Evolutionary conservation across 2,329 filamentous ascomycete genomes (phyloP), one percentile per base, ranked within the genome.

Genomic region (Colletotrichum australisinense): DNA sequence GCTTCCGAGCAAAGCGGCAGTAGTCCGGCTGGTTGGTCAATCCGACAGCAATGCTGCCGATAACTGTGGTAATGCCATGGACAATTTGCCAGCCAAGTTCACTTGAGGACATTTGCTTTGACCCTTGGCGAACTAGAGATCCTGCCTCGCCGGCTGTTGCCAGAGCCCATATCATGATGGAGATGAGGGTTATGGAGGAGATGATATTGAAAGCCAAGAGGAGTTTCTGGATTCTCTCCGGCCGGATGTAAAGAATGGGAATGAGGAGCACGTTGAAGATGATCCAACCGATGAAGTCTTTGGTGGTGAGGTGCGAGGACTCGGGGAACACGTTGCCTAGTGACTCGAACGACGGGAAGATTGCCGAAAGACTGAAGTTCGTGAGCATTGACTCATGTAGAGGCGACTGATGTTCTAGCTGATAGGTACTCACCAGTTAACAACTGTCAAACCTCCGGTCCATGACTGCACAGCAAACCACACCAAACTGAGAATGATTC

Each of bases 11-110:
- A 71, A 86, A 87, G 7, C 85, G 82, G 2, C 84, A 81, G 75
- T 83, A 86, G 77, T 87, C 85, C 22, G 79, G 81, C 73, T 85
- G 85, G 74, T 86, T 88, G 16, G 83, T 82, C 46, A 86, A 78
- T 4, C 85, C 85, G 4, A 84, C 83, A 6, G 84, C 83, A 63
- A 86, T 85, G 30, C 80, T 78, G 5, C 85, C 86, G 24, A 87
- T 83, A 5, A 83, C 80, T 0, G 82, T 82, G 12, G 83, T 85
- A 59, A 86, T 80, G 9, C 83, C 84, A 38, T 80, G 76, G 55
- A 84, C 76, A 42, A 82, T 80, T 32, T 79, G 77, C 82, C 83
- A 85, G 16, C 80, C 82, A 1, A 84, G 78, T 38, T 79, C 71
- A 30, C 30, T 63, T 11, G 72, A 68, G 6, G 71, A 70, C 64